A percentile compares a stretch with the other conserved stretches of the same genome.
Conservation (phyloP, 2,329 filamentous ascomycete species). For the Verticillium zaregamsianum region DNA sequence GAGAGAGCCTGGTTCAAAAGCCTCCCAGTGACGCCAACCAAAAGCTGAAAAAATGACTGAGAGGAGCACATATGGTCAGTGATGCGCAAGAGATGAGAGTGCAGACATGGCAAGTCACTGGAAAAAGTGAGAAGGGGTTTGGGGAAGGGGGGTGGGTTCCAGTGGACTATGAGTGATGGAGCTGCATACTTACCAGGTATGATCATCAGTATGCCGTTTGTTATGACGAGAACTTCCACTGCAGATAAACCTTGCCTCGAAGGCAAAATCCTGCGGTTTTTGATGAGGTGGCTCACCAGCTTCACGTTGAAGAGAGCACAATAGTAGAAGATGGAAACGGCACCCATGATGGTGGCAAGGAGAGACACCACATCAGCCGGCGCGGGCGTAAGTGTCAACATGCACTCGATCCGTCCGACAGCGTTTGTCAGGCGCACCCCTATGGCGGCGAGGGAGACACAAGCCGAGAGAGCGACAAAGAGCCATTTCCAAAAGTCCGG, state of each 20-base stretch:
- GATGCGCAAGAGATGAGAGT: too few relatives aligned
- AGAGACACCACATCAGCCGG: not conserved
- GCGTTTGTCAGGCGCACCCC: slow-evolving; percentile 27
- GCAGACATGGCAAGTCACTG: too few relatives aligned
- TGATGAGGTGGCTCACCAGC: slow-evolving; percentile 42
- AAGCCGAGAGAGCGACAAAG: slow-evolving; percentile 25
- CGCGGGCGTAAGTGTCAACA: slow-evolving; percentile 14
- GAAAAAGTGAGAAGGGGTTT: too few relatives aligned
- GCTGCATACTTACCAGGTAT: slow-evolving; percentile 37
- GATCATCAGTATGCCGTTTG: slow-evolving; percentile 53
- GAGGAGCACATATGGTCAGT: not conserved
- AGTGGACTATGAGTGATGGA: too few relatives aligned
- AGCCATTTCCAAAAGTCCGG: slow-evolving; percentile 25
- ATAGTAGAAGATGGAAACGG: slow-evolving; percentile 45
- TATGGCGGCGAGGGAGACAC: slow-evolving; percentile 23
- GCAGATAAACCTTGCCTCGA: slow-evolving; percentile 36
- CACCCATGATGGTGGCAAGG: slow-evolving; percentile 28
- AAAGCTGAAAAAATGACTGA: slow-evolving; percentile 48
- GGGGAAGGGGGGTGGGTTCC: too few relatives aligned
- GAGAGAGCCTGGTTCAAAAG: slow-evolving; percentile 47
- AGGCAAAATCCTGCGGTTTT: slow-evolving; percentile 42
- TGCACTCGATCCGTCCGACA: slow-evolving; percentile 29
- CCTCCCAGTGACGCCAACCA: slow-evolving; percentile 34
- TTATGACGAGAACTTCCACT: slow-evolving; percentile 52
- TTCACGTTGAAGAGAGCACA: slow-evolving; percentile 52